Evolutionary conservation across 768 basidiomycete species (phyloP).

Genomic region (Chalciporus chontae): DNA sequence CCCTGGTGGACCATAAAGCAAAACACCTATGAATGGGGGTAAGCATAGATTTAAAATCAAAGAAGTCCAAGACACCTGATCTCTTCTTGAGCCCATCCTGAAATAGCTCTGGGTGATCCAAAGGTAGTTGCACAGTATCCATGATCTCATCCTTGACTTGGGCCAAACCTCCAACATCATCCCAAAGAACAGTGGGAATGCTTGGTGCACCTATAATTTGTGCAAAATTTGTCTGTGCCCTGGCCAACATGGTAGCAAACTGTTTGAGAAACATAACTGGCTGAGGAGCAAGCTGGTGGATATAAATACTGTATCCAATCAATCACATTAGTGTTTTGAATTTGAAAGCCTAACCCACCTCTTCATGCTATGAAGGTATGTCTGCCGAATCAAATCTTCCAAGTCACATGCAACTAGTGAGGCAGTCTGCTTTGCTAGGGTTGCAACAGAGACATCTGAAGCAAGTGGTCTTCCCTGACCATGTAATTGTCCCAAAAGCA

Average conservation of each 20-base stretch:
- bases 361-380: slow-evolving; percentile 45
- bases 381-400: slow-evolving; percentile 58
- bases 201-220: slow-evolving; percentile 96
- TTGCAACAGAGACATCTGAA: slow-evolving; percentile 73
- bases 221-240: slow-evolving; percentile 75
- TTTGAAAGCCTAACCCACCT: slow-evolving; percentile 12
- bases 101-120: slow-evolving; percentile 89
- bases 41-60: neutral
- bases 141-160: slow-evolving; percentile 88
- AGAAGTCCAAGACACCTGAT: slow-evolving; percentile 56
- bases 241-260: slow-evolving; percentile 66
- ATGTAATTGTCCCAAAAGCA: slow-evolving; percentile 44
- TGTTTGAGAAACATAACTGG: slow-evolving; percentile 45
- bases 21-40: slow-evolving; percentile 53
- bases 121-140: slow-evolving; percentile 91
- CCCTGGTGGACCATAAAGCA: slow-evolving; percentile 93
- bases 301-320: slow-evolving; percentile 2
- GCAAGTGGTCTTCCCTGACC: slow-evolving; percentile 44
- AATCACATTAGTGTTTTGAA: neutral
- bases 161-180: slow-evolving; percentile 92
- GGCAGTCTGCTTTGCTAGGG: slow-evolving; percentile 83
- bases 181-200: slow-evolving; percentile 94
- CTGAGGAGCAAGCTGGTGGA: slow-evolving; percentile 6
- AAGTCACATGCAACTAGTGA: slow-evolving; percentile 85
- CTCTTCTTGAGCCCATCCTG: slow-evolving; percentile 90